phyloP scores from a whole-genome alignment of 371 early-diverging fungal species.

The Apophysomyces ossiformis region DNA sequence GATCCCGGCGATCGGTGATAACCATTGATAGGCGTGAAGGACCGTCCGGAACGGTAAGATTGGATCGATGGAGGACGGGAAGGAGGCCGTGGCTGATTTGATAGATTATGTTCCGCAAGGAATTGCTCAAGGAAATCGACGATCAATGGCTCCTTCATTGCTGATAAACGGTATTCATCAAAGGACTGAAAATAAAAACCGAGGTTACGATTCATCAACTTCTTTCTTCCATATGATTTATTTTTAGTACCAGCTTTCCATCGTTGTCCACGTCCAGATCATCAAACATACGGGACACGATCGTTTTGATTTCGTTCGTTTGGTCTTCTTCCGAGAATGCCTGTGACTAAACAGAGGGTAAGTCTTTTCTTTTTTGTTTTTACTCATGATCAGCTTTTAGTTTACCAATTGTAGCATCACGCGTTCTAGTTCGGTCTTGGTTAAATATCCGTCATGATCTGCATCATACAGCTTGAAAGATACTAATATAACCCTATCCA shows the following conservation, averaged over 20 bases:
- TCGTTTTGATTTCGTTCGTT: conserved; percentile 63
- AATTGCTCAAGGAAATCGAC: conserved; percentile 82
- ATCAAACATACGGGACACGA: conserved; percentile 75
- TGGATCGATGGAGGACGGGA: conserved; percentile 57
- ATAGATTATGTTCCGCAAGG: conserved; percentile 57
- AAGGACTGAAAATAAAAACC: conserved; percentile 55
- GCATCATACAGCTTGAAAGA: conserved; percentile 85
- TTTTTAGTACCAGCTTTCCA: conserved; percentile 63
- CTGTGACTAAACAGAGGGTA: conserved; percentile 40
- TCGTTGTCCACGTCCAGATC: conserved; percentile 87
- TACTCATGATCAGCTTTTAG: no score
- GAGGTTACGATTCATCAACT: not conserved
- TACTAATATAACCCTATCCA: conserved; percentile 47
- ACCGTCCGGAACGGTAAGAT: conserved; percentile 35
- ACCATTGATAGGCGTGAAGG: conserved; percentile 24
- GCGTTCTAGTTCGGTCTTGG: conserved; percentile 74
- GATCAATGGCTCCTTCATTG: conserved; percentile 84
- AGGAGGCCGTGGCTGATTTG: conserved; percentile 45
- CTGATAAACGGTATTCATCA: conserved; percentile 80
- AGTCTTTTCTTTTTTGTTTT: not conserved
- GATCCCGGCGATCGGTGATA: conserved; percentile 14
- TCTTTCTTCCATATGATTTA: conserved; percentile 14
- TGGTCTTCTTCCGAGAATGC: conserved; percentile 77
- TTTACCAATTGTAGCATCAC: conserved; percentile 78
- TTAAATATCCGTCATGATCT: conserved; percentile 78